Evolutionary conservation across 1,284 basidiomycete species (phyloP), one percentile per base, ranked within the genome.

Genomic region (Rhodotorula sp.): DNA sequence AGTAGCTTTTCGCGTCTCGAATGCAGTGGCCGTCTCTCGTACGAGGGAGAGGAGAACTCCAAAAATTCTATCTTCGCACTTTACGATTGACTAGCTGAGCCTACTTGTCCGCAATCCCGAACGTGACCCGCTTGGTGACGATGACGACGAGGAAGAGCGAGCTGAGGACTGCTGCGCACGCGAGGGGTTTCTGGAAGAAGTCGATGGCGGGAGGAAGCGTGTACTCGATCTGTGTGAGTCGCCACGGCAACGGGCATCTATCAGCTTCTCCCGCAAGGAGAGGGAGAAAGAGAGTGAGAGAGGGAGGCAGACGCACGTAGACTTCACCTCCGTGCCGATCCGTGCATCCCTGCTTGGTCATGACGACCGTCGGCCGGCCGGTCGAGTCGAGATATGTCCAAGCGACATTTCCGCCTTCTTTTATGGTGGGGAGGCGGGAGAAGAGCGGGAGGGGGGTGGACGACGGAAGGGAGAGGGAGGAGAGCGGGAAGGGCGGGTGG

Each of bases 381-480:
- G 85, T 85, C n/a, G 94, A 93, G 80, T 99, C 95, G 51, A 99
- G 87, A 81, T 96, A 99, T 11, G 92, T 91, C 74, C 87, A 86
- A 8, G 59, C 46, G 70, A 71, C 48, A 10, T 57, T 53, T 6
- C 47, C 59, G 8, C 58, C 64, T 29, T 51, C 29, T 17, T 39
- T 46, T 17, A 53, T 24, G 6, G 30, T 30, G 3, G 27, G 11
- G 52, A 46, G 44, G 13, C 27, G 11, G 44, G 53, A 53, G 19
- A 30, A 59, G 44, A 62, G 47, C 47, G 29, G 9, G 17, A 39
- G 44, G 8, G 62, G 59, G 11, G 47, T 7, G 10, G 91, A 89
- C 19, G 85, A 88, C 15, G 85, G 85, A 65, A 87, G 82, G 57
- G 80, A 81, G 75, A 86, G 87, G 36, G 60, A 82, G 72, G 88